phyloP scores from a whole-genome alignment of 2,329 filamentous ascomycete genomes.

The Colletotrichum tamarilloi region DNA sequence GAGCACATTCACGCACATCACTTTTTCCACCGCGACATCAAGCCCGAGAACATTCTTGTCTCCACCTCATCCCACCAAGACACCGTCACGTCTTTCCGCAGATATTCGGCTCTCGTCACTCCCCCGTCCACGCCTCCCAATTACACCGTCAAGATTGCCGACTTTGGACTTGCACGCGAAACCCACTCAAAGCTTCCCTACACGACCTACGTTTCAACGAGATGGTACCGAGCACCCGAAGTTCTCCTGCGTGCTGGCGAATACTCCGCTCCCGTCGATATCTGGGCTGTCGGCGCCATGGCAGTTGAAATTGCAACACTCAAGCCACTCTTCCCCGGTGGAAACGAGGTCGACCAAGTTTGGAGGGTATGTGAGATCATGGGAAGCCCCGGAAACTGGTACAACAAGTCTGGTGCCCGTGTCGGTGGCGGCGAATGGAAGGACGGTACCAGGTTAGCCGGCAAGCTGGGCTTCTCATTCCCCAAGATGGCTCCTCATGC shows the following conservation, averaged over 20 bases:
- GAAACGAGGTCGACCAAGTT: slow-evolving; percentile 98
- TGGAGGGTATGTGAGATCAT: slow-evolving; percentile 99
- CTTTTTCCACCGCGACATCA: slow-evolving; percentile 99
- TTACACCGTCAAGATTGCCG: slow-evolving; percentile 98
- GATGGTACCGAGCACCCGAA: slow-evolving; percentile 98
- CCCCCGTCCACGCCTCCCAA: slow-evolving; percentile 92
- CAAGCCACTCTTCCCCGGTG: slow-evolving; percentile 96
- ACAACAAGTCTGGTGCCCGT: slow-evolving; percentile 86
- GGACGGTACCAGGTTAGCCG: slow-evolving; percentile 90
- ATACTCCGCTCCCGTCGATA: slow-evolving; percentile 97
- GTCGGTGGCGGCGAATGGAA: slow-evolving; percentile 98
- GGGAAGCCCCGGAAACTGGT: slow-evolving; percentile 98
- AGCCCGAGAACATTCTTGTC: slow-evolving; percentile 98
- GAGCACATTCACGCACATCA: slow-evolving; percentile 97
- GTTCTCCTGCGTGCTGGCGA: slow-evolving; percentile 93
- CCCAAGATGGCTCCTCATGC: slow-evolving; percentile 99
- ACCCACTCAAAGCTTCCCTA: slow-evolving; percentile 97
- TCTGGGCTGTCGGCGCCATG: slow-evolving; percentile 99
- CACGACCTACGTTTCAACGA: slow-evolving; percentile 97
- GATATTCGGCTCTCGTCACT: slow-evolving; percentile 93
- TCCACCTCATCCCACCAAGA: slow-evolving; percentile 90
- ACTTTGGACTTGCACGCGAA: slow-evolving; percentile 97
- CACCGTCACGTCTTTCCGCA: slow-evolving; percentile 80
- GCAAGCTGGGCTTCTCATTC: slow-evolving; percentile 98
- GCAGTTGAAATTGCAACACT: slow-evolving; percentile 96